These are phyloP conservation scores for Tuber indicum DNA, from an alignment of 495 filamentous ascomycete genomes.

Conservation along the genomic window DNA sequence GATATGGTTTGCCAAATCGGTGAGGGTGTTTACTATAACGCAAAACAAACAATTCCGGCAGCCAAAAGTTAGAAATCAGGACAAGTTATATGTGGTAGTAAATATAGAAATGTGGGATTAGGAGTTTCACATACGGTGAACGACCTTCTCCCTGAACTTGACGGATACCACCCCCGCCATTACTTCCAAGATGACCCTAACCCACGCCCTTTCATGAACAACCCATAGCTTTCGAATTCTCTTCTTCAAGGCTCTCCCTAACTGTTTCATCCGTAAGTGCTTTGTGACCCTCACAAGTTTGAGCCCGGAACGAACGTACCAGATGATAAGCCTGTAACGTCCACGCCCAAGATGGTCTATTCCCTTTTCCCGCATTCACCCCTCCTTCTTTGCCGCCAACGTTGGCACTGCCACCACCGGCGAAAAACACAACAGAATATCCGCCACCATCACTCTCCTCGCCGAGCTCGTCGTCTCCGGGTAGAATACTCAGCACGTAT, in stretches of 20 bases:
- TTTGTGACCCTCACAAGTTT: not conserved
- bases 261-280: constrained; percentile 35
- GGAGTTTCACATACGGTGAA: constrained; percentile 46
- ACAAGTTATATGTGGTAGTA: not conserved
- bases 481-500: constrained; percentile 52
- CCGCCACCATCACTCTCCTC: constrained; percentile 44
- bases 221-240: constrained; percentile 51
- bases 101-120: not conserved
- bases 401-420: constrained; percentile 44
- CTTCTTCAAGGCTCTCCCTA: constrained; percentile 52
- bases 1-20: constrained; percentile 47
- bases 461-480: constrained; percentile 51
- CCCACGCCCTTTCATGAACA: constrained; percentile 55
- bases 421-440: constrained; percentile 55
- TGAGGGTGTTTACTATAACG: constrained; percentile 47
- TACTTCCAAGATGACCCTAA: constrained; percentile 53
- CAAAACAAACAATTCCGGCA: not conserved
- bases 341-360: constrained; percentile 54
- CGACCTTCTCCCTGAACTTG: constrained; percentile 55
- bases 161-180: constrained; percentile 53
- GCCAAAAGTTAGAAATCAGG: not conserved
- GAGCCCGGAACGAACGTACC: constrained; percentile 20
- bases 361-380: constrained; percentile 44
- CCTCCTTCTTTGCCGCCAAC: constrained; percentile 18
- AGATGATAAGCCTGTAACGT: constrained; percentile 54